phyloP scores from a whole-genome alignment of 2,329 filamentous ascomycete species.

The Cadophora sp. region DNA sequence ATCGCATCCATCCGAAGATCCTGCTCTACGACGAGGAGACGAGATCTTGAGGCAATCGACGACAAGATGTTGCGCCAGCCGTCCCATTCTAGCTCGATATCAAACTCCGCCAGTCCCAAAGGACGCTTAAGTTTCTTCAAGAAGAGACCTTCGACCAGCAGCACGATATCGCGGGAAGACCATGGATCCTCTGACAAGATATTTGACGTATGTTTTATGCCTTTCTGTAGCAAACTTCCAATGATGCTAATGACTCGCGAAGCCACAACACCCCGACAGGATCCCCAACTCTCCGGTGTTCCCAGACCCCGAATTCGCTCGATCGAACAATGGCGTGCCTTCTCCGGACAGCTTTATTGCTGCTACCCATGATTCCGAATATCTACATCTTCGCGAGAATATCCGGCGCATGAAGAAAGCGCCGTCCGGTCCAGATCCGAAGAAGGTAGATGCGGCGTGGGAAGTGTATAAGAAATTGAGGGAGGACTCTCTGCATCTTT shows the following conservation, averaged over 20 bases:
- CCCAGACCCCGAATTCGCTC: constrained; percentile 34
- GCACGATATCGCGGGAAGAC: constrained; percentile 22
- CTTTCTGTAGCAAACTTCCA: not conserved
- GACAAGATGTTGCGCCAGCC: constrained; percentile 32
- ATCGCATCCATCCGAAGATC: constrained; percentile 9
- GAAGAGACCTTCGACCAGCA: constrained; percentile 24
- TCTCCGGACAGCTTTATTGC: constrained; percentile 37
- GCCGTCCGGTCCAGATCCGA: constrained; percentile 33
- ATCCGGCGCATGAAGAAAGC: constrained; percentile 37
- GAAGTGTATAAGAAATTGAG: constrained; percentile 52
- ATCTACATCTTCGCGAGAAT: constrained; percentile 41
- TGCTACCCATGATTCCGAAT: constrained; percentile 40
- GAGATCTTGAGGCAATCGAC: constrained; percentile 8
- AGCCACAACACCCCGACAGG: constrained; percentile 33
- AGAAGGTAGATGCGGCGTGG: constrained; percentile 52
- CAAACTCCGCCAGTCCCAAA: constrained; percentile 33
- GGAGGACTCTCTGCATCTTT: constrained; percentile 50
- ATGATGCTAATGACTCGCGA: constrained; percentile 16
- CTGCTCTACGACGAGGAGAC: constrained; percentile 23
- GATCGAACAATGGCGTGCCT: constrained; percentile 31
- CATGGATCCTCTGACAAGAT: constrained; percentile 30
- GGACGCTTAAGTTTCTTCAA: constrained; percentile 32
- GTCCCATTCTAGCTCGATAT: constrained; percentile 32
- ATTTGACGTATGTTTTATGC: constrained; percentile 27
- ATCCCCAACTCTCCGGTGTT: constrained; percentile 31